These are phyloP conservation scores for Sporormia fimetaria DNA, from an alignment of 495 filamentous ascomycete genomes.

Conservation along the genomic window DNA sequence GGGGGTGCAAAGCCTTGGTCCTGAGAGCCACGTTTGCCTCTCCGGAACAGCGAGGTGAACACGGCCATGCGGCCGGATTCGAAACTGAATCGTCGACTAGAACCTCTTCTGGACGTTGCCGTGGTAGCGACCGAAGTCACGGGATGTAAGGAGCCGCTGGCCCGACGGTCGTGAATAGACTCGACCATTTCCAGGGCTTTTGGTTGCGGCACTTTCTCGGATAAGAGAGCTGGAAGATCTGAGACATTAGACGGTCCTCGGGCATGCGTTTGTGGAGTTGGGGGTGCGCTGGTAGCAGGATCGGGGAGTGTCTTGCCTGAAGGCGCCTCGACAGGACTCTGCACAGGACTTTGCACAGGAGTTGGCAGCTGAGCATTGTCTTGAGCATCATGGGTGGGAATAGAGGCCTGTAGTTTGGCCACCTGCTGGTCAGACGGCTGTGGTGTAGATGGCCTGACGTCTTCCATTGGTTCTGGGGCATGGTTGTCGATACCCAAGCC, in stretches of 20 bases:
- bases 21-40: conserved; percentile 50
- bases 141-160: conserved; percentile 14
- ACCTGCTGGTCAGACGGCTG: conserved; percentile 7
- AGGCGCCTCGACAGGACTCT: conserved; percentile 38
- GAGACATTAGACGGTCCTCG: conserved; percentile 44
- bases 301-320: no score
- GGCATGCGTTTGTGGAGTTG: conserved; percentile 41
- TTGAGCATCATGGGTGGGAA: background rate
- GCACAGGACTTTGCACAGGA: conserved; percentile 29
- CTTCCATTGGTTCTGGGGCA: conserved; percentile 34
- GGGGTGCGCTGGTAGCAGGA: conserved; percentile 44
- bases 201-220: conserved; percentile 10
- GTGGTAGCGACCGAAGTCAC: conserved; percentile 25
- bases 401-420: conserved; percentile 9
- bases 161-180: conserved; percentile 5
- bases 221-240: conserved; percentile 40
- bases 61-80: conserved; percentile 38
- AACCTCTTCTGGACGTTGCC: conserved; percentile 38
- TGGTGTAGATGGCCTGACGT: conserved; percentile 15
- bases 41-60: conserved; percentile 66
- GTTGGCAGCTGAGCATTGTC: conserved; percentile 26
- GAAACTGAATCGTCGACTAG: conserved; percentile 25
- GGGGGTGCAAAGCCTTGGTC: conserved; percentile 42
- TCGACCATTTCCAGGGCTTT: conserved; percentile 17
- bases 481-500: conserved; percentile 28